Evolutionary conservation across 805 yeast genomes (phyloP).

Genomic region (Ascoidea tarda): DNA sequence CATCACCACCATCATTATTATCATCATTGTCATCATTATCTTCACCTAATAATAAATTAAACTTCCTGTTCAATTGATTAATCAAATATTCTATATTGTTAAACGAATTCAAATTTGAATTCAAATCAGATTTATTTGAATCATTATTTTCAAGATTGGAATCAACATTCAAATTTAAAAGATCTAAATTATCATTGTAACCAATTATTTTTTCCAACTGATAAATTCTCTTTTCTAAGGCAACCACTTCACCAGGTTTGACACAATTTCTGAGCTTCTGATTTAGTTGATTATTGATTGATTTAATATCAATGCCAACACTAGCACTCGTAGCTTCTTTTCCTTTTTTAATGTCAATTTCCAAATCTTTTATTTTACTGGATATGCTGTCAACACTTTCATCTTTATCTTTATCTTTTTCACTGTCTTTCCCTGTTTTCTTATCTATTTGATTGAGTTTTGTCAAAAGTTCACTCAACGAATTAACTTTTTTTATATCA

Average conservation of each 20-base stretch:
- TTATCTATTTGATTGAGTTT: not conserved
- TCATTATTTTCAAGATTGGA: not conserved
- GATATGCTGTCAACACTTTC: not conserved
- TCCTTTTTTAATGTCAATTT: not conserved
- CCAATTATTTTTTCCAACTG: slow-evolving; percentile 8
- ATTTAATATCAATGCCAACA: not conserved
- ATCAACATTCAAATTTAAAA: not conserved
- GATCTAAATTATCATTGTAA: slow-evolving; percentile 1
- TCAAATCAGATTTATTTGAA: too few relatives aligned
- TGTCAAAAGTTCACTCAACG: not conserved
- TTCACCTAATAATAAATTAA: slow-evolving; percentile 5
- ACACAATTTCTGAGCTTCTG: not conserved
- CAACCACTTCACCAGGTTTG: slow-evolving; percentile 5
- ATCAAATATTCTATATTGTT: slow-evolving; percentile 7
- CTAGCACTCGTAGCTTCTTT: too few relatives aligned
- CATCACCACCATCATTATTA: not conserved
- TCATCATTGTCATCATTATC: not conserved
- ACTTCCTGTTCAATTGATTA: slow-evolving; percentile 6
- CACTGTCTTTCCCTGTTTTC: not conserved
- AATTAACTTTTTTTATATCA: slow-evolving; percentile 4
- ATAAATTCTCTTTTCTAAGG: slow-evolving; percentile 6
- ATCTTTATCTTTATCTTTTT: not conserved
- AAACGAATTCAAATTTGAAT: not conserved
- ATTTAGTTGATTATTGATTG: not conserved
- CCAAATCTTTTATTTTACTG: not conserved